Evolutionary conservation across 345 rosid genomes (phyloP), one percentile per base, ranked within the genome.

Genomic region (Brassica juncea): DNA sequence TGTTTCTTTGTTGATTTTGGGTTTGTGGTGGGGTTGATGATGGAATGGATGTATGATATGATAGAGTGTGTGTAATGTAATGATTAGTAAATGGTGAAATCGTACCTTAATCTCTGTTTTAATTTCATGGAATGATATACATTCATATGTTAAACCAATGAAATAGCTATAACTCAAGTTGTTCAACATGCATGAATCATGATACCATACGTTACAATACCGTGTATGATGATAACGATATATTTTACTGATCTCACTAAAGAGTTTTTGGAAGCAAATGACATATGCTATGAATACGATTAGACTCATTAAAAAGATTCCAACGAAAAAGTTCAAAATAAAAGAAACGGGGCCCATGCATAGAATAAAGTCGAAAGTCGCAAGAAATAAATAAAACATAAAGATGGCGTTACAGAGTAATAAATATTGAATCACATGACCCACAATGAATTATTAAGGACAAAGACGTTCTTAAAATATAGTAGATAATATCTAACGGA

Each of bases 41-140:
- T 37, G 72, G 74, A 61, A 60, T 47, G 78, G 66, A 73, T 79
- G 74, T 73, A 73, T 73, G 74, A 73, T 79, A 79, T 73, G 74
- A 73, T 73, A 74, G 64, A 52, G 61, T 42, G 62, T 73, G 78
- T 47, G 39, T 4, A 5, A 57, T 57, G 39, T 78, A 71, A 52
- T 78, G 47, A 55, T 55, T 65, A 27, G 66, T 71, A 27, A 35
- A 9, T 59, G 52, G 66, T 52, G 60, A 23, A 76, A 68, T 68
- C 7, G 62, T 58, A 27, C 60, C n/a, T 6, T 42, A 28, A 27
- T 28, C 28, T 55, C 39, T 28, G 12, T 19, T 37, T 28, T 71
- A 78, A 0, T 57, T 77, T 78, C 16, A 72, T 39, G 23, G 15
- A 59, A 11, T 60, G 34, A 11, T 23, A 16, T n/a, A n/a, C 39